Base-by-base conservation (phyloP, 2,329 filamentous ascomycete species). In the Arthrobotrys conoides region DNA sequence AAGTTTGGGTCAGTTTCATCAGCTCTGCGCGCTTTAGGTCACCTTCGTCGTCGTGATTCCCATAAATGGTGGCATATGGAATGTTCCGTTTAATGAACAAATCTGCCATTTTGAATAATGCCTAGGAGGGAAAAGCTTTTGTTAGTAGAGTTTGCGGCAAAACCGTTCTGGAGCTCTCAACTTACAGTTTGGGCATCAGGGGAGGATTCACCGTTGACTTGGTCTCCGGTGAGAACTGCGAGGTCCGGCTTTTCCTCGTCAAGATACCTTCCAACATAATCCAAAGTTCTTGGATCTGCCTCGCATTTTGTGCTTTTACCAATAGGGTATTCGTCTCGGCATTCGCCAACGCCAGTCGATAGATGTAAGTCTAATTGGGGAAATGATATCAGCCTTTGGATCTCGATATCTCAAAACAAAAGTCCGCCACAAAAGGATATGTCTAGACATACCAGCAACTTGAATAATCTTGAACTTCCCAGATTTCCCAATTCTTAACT, bases 381-480 rank as follows among this genome's bases (percentile, higher is more conserved):
- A 5, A 67, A 67, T 20, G 41, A 49, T 44, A 22, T 48, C 61
- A 70, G 18, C 44, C 33, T 33, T n/a, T 22, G 12, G 10, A 2
- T n/a, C n/a, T 20, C 24, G 38, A 36, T 36, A 36, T 36, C 33
- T 36, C 33, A 36, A 36, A 24, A 72, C n/a, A 57, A 10, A 5
- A 61, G 46, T 30, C 8, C 12, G 9, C 10, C 10, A n/a, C n/a
- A 38, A 27, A 46, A n/a, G n/a, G 38, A 44, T 18, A n/a, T 6
- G 48, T 22, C 1, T 16, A 51, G 33, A 61, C 75, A 27, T 70
- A 81, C 81, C 81, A n/a, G 94, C 92, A 70, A 97, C 87, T 85
- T 99, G 96, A 88, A 99, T 90, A 80, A 99, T 97, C 87, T 98
- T 98, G 87, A 98, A 98, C 82, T 92, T 93, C 33, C 95, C 96